Percentiles rank a stretch among this genome's conserved stretches.
Evolutionary conservation across 768 basidiomycete species (phyloP).

Genomic region (Tremella fuciformis): DNA sequence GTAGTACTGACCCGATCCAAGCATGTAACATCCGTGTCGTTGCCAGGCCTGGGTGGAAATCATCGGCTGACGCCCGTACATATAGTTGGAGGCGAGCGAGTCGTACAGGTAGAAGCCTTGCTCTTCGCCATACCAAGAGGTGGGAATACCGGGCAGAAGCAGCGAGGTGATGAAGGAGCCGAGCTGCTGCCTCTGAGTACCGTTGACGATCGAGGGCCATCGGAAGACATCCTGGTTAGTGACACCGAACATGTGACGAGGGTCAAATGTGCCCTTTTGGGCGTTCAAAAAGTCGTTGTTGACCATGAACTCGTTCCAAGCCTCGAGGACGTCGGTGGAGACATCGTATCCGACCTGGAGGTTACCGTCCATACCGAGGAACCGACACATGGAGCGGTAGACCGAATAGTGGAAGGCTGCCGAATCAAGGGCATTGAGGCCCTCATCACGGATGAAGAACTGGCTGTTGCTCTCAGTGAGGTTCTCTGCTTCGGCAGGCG

Average conservation of each 20-base stretch:
- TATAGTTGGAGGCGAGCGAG: conserved; percentile 84
- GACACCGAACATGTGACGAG: conserved; percentile 84
- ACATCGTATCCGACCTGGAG: conserved; percentile 84
- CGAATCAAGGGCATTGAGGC: conserved; percentile 65
- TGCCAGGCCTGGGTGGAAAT: conserved; percentile 78
- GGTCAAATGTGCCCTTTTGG: conserved; percentile 65
- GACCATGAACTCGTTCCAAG: conserved; percentile 82
- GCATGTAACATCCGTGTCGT: conserved; percentile 83
- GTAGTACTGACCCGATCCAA: conserved; percentile 89
- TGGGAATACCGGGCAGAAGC: conserved; percentile 80
- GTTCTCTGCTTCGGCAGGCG: conserved; percentile 68
- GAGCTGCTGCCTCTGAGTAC: conserved; percentile 70
- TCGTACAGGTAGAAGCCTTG: conserved; percentile 81
- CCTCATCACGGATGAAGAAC: conserved; percentile 73
- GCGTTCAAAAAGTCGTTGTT: conserved; percentile 82
- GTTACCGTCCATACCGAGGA: conserved; percentile 95
- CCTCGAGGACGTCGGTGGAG: conserved; percentile 74
- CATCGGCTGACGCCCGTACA: conserved; percentile 88
- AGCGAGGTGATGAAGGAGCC: conserved; percentile 74
- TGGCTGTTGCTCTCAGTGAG: conserved; percentile 62
- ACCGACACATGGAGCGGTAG: conserved; percentile 78
- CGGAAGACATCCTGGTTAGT: conserved; percentile 93
- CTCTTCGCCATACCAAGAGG: conserved; percentile 89
- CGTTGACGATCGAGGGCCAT: conserved; percentile 85
- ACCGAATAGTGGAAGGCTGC: conserved; percentile 93